These are phyloP conservation scores for Termitomyces sp. DNA, from an alignment of 768 basidiomycete species.

Conservation along the genomic window DNA sequence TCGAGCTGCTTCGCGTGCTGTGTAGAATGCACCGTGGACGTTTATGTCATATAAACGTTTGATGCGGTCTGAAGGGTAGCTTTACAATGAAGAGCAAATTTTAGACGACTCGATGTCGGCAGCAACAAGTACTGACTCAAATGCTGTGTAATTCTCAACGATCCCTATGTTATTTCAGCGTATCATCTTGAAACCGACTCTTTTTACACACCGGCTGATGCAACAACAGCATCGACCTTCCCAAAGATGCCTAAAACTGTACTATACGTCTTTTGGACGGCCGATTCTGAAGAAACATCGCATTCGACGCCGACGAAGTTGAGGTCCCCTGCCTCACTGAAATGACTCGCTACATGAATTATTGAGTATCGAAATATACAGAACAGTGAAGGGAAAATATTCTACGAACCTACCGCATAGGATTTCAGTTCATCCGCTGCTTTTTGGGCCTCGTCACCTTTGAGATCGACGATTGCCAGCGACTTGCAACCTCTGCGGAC, in stretches of 20 bases:
- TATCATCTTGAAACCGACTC: neutral
- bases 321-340: conserved; percentile 49
- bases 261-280: conserved; percentile 69
- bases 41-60: conserved; percentile 88
- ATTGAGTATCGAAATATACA: conserved; percentile 1
- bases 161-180: conserved; percentile 46
- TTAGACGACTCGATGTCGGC: neutral
- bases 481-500: conserved; percentile 65
- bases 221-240: conserved; percentile 76
- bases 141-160: conserved; percentile 82
- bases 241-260: conserved; percentile 61
- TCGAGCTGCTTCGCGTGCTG: conserved; percentile 92
- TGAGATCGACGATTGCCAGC: conserved; percentile 80
- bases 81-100: conserved; percentile 19
- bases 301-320: conserved; percentile 74
- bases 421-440: conserved; percentile 63
- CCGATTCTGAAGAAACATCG: conserved; percentile 80
- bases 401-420: conserved; percentile 21
- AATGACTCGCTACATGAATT: conserved; percentile 43
- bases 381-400: neutral
- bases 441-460: conserved; percentile 54
- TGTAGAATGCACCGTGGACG: conserved; percentile 91
- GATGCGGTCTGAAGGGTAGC: conserved; percentile 83
- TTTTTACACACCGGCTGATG: conserved; percentile 66
- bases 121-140: conserved; percentile 51